Base-by-base conservation (phyloP, 352 stramenopile species). In the Phytophthora quininea region DNA sequence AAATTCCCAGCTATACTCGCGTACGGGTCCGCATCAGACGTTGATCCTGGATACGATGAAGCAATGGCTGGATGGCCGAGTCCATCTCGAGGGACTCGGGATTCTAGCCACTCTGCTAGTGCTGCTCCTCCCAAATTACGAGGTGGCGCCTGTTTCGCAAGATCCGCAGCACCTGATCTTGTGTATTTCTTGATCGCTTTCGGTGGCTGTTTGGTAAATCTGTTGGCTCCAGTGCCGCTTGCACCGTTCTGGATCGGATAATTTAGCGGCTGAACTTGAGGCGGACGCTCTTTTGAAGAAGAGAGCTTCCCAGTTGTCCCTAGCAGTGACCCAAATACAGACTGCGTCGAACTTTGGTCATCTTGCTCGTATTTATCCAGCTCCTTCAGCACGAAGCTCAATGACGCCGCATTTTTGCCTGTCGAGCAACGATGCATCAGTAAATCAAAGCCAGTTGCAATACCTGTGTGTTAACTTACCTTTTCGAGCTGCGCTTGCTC, bases 331-430 rank as follows among this genome's bases (percentile, higher is more conserved):
- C 60, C 69, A 37, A 77, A 77, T n/a, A 62, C 63, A 32, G 69
- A 67, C 27, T 69, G 61, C 12, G 63, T 71, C 27, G 58, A 60
- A 29, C 40, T 62, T 2, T 40, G 60, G 49, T 69, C 67, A 24
- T 86, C 71, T 62, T 57, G 73, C 15, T 88, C 80, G 48, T 90
- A 93, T 43, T 85, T 83, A 65, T 86, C 73, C 31, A 93, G 71
- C 31, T 82, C 82, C 43, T 71, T 74, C n/a, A 83, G 72, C 29
- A 91, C 70, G 27, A 89, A 83, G 37, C 76, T 82, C 4, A 92
- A 60, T 50, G 83, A 89, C n/a, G 76, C 76, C 29, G 59, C 64
- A 50, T 76, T 76, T 69, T 51, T 56, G 53, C 45, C 48, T 72
- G 31, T 7, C 50, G 7, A 32, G 43, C 30, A 69, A 50, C 12